Evolutionary conservation across 2,329 filamentous ascomycete genomes (phyloP), one percentile per base, ranked within the genome.

Genomic region (Scolecobasidium constrictum): DNA sequence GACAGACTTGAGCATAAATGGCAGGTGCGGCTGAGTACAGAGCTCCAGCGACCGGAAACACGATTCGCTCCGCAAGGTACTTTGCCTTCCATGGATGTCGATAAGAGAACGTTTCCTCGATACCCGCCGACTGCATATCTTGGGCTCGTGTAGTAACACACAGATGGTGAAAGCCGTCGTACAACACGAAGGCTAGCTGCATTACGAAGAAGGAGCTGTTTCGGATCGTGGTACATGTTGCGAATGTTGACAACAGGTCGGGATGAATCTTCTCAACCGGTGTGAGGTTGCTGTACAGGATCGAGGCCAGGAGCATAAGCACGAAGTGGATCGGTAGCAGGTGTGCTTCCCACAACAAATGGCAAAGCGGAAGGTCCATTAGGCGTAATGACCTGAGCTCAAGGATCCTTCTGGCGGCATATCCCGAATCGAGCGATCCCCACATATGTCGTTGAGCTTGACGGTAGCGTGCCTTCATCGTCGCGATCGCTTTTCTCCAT

Each of bases 401-500:
- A 7, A 38, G 15, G n/a, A 23, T 21, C 11, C 33, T 16, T 15
- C 74, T 68, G 46, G 82, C 59, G 9, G 78, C 73, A 51, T 73
- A 84, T 2, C 81, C 81, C 13, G 75, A 78, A 53, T 85, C 81
- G 16, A 84, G 64, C 46, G 78, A 73, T 51, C 81, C 81, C 81
- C 81, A 85, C 81, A 85, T 85, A 61, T 85, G 81, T 48, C 81
- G 72, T 42, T 83, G 61, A 36, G 79, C 81, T 61, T 86, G 81
- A 58, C 76, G 78, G 57, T 84, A 85, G 17, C 81, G 76, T 17
- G 81, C 81, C 28, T 64, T 58, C 51, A 81, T 68, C 47, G 82
- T 80, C 34, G 68, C 65, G 38, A 71, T 56, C 46, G 74, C 63
- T 36, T 78, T 45, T 13, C 76, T 75, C 33, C 67, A 63, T 7